A percentile compares a stretch with the other conserved stretches of the same genome.
phyloP scores from a whole-genome alignment of 2,329 filamentous ascomycete genomes.

The Ascochyta rabiei region DNA sequence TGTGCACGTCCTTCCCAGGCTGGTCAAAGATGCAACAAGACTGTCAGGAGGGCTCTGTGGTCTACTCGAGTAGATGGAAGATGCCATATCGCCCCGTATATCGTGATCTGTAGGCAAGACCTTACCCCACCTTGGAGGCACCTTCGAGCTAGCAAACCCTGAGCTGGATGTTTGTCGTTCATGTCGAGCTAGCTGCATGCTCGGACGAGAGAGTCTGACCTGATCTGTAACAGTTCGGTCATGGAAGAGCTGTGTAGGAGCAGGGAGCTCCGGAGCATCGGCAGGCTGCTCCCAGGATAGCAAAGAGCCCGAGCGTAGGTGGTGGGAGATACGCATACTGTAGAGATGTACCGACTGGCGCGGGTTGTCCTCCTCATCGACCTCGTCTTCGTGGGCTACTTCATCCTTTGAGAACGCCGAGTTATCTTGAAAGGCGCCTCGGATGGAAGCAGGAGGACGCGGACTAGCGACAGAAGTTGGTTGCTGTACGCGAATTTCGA shows the following conservation, averaged over 20 bases:
- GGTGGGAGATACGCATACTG: conserved; percentile 54
- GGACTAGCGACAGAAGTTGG: conserved; percentile 22
- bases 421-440: conserved; percentile 16
- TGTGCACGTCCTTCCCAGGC: conserved; percentile 18
- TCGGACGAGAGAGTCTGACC: conserved; percentile 22
- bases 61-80: conserved; percentile 51
- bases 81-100: conserved; percentile 31
- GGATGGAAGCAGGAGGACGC: conserved; percentile 24
- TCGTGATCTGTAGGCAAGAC: conserved; percentile 30
- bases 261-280: conserved; percentile 27
- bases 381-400: neutral
- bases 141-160: conserved; percentile 44
- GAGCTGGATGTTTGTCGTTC: conserved; percentile 44
- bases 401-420: neutral
- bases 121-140: conserved; percentile 48
- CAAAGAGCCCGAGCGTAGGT: conserved; percentile 51
- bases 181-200: conserved; percentile 22
- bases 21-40: conserved; percentile 32
- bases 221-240: conserved; percentile 29
- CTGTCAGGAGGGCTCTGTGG: conserved; percentile 46
- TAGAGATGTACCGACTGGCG: conserved; percentile 49
- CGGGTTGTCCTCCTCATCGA: conserved; percentile 23
- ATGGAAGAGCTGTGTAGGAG: conserved; percentile 17
- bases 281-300: conserved; percentile 45
- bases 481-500: conserved; percentile 31